Base-by-base conservation (phyloP, 2,329 filamentous ascomycete genomes). In the Rhinocladiella similis region DNA sequence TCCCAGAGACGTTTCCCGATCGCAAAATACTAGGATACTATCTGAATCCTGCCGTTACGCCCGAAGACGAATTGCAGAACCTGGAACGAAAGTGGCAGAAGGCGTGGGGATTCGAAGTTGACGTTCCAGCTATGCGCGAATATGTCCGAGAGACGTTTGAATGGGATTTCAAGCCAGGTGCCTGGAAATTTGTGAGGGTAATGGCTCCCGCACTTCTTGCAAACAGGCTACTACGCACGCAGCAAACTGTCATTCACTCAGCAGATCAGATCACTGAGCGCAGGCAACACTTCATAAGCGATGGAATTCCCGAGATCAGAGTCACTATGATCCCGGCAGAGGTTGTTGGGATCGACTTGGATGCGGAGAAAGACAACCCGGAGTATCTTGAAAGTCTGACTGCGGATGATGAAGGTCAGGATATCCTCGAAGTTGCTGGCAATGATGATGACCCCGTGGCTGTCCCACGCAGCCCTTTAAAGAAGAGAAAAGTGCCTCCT, bases 71-170 rank as follows among this genome's bases (percentile, higher is more conserved):
- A 22, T 67, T 93, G 49, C 73, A 82, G 3, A 77, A 75, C 41
- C 76, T 89, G 39, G 73, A 75, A 9, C 60, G 63, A 39, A 69
- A 69, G 10, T 91, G 87, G 83, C 81, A 86, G 54, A 75, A 76
- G 42, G 55, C 47, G 18, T 64, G 63, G 61, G 51, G 59, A n/a
- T 48, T 38, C 12, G 75, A 81, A 0, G 77, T 94, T 16, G 83
- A 95, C 63, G 77, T 89, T 12, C 66, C 75, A 3, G 84, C 83
- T 0, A 73, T 99, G 35, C 83, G 93, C 35, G 79, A 81, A 13
- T 97, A 96, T 69, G 83, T 87, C 0, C 80, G 82, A 1, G 86
- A 95, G 61, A 87, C 87, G 0, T 95, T 99, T 63, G 91, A 92
- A 57, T 99, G 94, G 94, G 84, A 82, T 3, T 88, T 86, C 65